Evolutionary conservation across 169 alveolate species (phyloP).

Genomic region (Eimeria nieschulzi): DNA sequence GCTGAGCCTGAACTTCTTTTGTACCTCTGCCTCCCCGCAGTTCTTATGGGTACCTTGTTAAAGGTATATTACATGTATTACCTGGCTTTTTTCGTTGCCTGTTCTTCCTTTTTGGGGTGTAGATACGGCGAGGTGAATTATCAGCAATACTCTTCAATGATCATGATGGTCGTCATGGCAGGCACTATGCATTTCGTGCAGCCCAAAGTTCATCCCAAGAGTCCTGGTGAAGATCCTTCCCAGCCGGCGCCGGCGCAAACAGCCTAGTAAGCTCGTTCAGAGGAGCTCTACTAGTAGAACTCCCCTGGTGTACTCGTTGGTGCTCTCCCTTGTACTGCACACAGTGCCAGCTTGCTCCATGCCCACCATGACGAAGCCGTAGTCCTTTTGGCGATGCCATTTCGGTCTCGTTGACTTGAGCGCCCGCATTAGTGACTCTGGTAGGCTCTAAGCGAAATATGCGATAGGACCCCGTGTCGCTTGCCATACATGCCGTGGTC

Average conservation of each 20-base stretch:
- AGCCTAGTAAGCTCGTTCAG: neutral
- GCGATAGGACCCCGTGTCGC: no score
- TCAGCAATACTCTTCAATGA: constrained; percentile 24
- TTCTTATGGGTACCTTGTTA: constrained; percentile 28
- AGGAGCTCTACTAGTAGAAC: no score
- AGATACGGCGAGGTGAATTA: constrained; percentile 32
- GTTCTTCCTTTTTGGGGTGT: constrained; percentile 39
- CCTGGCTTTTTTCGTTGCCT: constrained; percentile 26
- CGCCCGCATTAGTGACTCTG: no score
- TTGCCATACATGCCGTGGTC: no score
- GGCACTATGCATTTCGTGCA: constrained; percentile 53
- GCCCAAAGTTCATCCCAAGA: neutral
- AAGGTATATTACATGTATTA: constrained; percentile 25
- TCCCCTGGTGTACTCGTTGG: no score
- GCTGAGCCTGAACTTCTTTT: constrained; percentile 41
- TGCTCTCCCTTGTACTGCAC: no score
- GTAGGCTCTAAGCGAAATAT: no score
- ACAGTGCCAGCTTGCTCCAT: no score
- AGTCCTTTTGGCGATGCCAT: no score
- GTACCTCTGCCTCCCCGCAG: constrained; percentile 49
- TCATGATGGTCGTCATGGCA: constrained; percentile 47
- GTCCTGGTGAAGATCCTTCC: neutral
- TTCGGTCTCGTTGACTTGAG: no score
- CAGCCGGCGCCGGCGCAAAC: neutral
- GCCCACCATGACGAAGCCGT: no score